Conservation (phyloP, 1,284 basidiomycete species). For the Trametes polyzona region DNA sequence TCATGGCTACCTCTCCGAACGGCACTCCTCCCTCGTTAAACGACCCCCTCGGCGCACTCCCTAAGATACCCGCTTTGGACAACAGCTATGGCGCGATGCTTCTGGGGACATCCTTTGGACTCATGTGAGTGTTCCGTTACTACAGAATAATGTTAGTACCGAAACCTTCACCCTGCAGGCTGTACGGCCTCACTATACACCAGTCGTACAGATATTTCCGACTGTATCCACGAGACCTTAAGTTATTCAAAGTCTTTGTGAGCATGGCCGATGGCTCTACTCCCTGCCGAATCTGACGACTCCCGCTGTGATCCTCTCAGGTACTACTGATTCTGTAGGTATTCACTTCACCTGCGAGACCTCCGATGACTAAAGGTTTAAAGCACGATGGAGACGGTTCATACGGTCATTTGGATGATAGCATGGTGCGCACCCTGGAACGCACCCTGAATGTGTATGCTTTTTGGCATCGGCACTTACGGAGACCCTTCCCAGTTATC, state of each 20-base stretch:
- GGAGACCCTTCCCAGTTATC: neutral
- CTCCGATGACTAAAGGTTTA: neutral
- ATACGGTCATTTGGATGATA: slow-evolving; percentile 7
- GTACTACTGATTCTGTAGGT: neutral
- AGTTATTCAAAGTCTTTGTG: neutral
- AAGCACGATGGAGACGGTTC: slow-evolving; percentile 1
- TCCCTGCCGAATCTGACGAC: neutral
- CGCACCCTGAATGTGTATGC: too few relatives aligned
- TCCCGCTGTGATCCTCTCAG: neutral
- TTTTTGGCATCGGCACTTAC: too few relatives aligned
- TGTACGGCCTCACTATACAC: slow-evolving; percentile 12
- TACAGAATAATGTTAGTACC: neutral
- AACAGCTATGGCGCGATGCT: slow-evolving; percentile 10
- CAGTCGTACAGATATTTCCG: slow-evolving; percentile 12
- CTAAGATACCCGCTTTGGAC: neutral
- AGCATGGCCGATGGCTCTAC: neutral
- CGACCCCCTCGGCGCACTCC: neutral
- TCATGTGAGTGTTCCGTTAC: neutral
- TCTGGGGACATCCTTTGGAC: slow-evolving; percentile 4
- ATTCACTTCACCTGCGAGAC: neutral
- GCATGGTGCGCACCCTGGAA: slow-evolving; percentile 1
- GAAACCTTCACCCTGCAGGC: neutral
- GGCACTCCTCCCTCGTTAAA: neutral
- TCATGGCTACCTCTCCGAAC: neutral
- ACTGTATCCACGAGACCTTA: slow-evolving; percentile 4